Evolutionary conservation across 164 flowering plant genomes (phyloP), one percentile per base, ranked within the genome.

Genomic region (Platanus orientalis): DNA sequence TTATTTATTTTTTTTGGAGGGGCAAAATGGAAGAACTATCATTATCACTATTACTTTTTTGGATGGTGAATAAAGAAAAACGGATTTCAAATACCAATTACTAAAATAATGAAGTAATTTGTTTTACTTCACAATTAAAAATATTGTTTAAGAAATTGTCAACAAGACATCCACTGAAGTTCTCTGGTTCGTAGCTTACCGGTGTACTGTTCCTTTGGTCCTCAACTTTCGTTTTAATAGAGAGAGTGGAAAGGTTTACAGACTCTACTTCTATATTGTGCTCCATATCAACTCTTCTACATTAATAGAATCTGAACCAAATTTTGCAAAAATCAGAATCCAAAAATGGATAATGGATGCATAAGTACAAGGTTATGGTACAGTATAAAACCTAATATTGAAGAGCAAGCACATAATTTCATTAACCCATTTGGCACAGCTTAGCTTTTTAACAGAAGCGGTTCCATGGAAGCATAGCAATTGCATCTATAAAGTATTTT

Each of bases 211-310:
- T 57, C 45, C 26, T 16, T 40, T 49, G 39, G 42, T 57, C 25
- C 4, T 23, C 39, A 52, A 50, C 50, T 54, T 53, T 54, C 27
- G 54, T 36, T 56, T 32, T 49, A n/a, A 57, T 34, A 19, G 64
- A 66, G 32, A 60, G 40, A 27, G 51, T 6, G 49, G 27, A 39
- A 9, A 40, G 42, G 32, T 52, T 30, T 3, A 13, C 40, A 49
- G 66, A 55, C 7, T 53, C 51, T 17, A 58, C 30, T 58, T 63
- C 64, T 50, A 61, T 29, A 16, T 40, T 49, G 60, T 34, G 64
- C 30, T 58, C 60, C 71, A 58, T 62, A 16, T 42, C 28, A 32
- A 56, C 58, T 53, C 45, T 25, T 26, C 34, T n/a, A 27, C 36
- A 58, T n/a, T 14, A 24, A 23, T 16, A 58, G n/a, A 45, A 45